Evolutionary conservation across 495 filamentous ascomycete genomes (phyloP).

Genomic region (Xylaria venustula): DNA sequence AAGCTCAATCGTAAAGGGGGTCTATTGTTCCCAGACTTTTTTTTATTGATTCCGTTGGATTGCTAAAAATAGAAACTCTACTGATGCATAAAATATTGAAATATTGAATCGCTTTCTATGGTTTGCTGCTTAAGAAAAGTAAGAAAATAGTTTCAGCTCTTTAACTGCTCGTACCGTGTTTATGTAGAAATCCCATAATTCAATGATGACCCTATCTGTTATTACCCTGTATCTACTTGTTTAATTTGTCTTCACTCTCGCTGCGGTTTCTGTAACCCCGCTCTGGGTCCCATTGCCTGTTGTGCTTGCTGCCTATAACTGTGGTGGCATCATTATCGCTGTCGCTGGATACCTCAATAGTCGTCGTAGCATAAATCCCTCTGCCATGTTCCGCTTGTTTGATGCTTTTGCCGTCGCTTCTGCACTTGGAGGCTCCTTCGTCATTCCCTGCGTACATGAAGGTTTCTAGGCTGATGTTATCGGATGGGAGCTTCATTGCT

Average conservation of each 20-base stretch:
- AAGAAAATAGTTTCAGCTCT: too few species aligned
- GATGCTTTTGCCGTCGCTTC: background rate
- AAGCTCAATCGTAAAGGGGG: too few species aligned
- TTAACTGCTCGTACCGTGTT: too few species aligned
- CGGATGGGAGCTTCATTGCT: background rate
- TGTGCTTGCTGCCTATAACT: background rate
- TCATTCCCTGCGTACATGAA: background rate
- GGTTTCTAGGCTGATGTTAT: background rate
- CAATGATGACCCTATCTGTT: too few species aligned
- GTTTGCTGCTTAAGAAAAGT: too few species aligned
- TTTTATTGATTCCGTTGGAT: too few species aligned
- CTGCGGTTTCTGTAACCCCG: background rate
- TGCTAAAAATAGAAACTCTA: too few species aligned
- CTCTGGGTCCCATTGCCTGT: background rate
- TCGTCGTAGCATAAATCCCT: background rate
- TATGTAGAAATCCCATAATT: too few species aligned
- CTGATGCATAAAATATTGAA: too few species aligned
- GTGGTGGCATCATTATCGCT: background rate
- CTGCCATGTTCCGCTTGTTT: background rate
- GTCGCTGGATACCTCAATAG: background rate
- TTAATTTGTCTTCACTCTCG: background rate
- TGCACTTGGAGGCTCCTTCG: background rate
- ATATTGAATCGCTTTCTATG: too few species aligned
- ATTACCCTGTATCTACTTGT: too few species aligned
- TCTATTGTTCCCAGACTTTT: too few species aligned